Conservation (phyloP, 2,329 filamentous ascomycete genomes). For the Claviceps purpurea region DNA sequence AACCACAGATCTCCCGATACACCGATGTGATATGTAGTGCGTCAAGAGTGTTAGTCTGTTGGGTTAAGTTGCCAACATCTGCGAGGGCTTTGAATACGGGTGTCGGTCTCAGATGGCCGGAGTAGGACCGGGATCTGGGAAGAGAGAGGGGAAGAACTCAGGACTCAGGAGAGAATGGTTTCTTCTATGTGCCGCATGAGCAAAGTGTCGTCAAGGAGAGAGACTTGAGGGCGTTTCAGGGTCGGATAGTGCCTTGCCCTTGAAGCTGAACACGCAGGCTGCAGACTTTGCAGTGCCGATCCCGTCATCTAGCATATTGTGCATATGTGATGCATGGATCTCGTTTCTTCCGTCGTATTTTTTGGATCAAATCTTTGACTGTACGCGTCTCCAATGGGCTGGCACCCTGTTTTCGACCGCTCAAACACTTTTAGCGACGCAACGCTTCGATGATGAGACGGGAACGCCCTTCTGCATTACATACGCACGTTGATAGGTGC, state of each 20-base stretch:
- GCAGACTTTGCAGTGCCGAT: not conserved
- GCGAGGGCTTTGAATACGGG: conserved; percentile 10
- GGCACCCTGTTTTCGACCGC: no score
- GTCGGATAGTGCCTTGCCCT: not conserved
- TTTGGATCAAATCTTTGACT: no score
- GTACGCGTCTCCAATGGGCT: no score
- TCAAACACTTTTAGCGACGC: no score
- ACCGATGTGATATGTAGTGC: not conserved
- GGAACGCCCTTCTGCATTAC: no score
- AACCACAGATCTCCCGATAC: not conserved
- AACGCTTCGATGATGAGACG: no score
- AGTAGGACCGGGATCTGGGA: conserved; percentile 14
- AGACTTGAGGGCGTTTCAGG: not conserved
- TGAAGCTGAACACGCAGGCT: not conserved
- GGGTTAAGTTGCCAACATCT: conserved; percentile 11
- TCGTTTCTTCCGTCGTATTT: no score
- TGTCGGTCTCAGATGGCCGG: conserved; percentile 12
- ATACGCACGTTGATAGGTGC: no score
- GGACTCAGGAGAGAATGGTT: conserved; percentile 5
- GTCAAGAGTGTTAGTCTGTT: not conserved
- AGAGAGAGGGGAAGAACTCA: not conserved
- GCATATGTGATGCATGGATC: no score
- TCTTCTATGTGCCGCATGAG: not conserved
- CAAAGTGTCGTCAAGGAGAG: not conserved
- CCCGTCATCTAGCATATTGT: not conserved